Evolutionary conservation across 768 basidiomycete genomes (phyloP).

Genomic region (Collybiopsis luxurians): DNA sequence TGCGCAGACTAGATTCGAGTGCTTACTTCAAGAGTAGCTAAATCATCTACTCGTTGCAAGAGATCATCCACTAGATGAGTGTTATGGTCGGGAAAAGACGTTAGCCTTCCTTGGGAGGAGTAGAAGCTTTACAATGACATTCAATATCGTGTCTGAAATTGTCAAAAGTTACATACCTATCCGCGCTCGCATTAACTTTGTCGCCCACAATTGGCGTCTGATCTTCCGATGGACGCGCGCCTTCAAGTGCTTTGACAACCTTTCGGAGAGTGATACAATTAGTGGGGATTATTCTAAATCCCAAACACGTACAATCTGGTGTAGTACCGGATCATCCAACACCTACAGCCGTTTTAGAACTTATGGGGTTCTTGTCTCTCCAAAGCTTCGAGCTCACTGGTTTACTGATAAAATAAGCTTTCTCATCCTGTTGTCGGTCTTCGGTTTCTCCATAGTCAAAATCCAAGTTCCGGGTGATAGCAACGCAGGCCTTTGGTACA

Average conservation of each 20-base stretch:
- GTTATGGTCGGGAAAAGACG: constrained; percentile 78
- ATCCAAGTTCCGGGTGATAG: constrained; percentile 72
- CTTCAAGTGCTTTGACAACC: constrained; percentile 45
- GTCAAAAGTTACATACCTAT: constrained; percentile 47
- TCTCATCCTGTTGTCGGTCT: constrained; percentile 25
- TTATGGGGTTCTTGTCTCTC: too few species aligned
- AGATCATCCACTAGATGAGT: constrained; percentile 57
- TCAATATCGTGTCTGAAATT: constrained; percentile 6
- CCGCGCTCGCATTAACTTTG: constrained; percentile 74
- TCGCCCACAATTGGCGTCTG: constrained; percentile 37
- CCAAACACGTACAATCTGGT: constrained; percentile 40
- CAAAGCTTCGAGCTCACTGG: constrained; percentile 48
- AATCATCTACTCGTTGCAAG: constrained; percentile 42
- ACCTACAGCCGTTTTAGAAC: constrained; percentile 33
- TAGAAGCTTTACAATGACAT: constrained; percentile 77
- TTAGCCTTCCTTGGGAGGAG: constrained; percentile 82
- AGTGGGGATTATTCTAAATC: neutral
- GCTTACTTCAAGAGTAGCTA: constrained; percentile 69
- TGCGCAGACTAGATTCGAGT: neutral
- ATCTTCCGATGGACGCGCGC: constrained; percentile 39
- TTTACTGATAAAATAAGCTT: constrained; percentile 67
- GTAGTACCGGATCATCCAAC: constrained; percentile 54
- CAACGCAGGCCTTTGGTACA: constrained; percentile 65
- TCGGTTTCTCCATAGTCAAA: constrained; percentile 61
- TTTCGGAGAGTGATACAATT: constrained; percentile 17